These are phyloP conservation scores for Xylariaceae sp. DNA, from an alignment of 2,329 filamentous ascomycete species.

Conservation along the genomic window DNA sequence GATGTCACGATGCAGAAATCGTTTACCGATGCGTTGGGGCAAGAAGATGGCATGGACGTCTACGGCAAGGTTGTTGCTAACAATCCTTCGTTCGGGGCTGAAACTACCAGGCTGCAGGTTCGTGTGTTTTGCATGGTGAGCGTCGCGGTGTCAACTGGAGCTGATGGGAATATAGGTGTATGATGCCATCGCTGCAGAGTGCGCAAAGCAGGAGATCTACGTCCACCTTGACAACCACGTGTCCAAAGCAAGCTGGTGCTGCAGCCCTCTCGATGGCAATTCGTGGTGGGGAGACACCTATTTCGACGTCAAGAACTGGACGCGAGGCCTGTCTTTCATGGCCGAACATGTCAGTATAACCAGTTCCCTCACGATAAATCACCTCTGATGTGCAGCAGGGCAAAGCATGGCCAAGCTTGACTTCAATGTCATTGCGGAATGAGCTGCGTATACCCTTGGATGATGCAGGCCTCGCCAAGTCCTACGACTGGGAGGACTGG, in stretches of 20 bases:
- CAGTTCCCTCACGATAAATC: neutral
- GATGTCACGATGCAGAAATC: conserved; percentile 45
- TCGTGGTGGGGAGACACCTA: conserved; percentile 58
- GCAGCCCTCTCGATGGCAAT: conserved; percentile 51
- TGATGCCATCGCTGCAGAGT: conserved; percentile 58
- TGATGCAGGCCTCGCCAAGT: conserved; percentile 27
- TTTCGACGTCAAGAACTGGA: conserved; percentile 58
- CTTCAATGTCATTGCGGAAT: conserved; percentile 50
- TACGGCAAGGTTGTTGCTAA: conserved; percentile 49
- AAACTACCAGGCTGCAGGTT: conserved; percentile 51
- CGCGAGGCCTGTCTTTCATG: conserved; percentile 57
- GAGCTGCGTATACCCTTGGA: conserved; percentile 45
- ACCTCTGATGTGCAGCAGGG: conserved; percentile 27
- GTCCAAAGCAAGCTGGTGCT: conserved; percentile 56
- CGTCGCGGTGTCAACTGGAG: neutral
- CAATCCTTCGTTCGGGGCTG: conserved; percentile 52
- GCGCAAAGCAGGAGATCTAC: conserved; percentile 52
- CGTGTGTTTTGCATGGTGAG: conserved; percentile 5
- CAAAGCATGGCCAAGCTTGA: conserved; percentile 46
- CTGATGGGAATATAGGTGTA: conserved; percentile 40
- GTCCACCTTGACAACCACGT: conserved; percentile 60
- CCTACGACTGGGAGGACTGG: conserved; percentile 55
- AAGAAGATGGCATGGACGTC: conserved; percentile 47
- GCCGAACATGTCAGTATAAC: conserved; percentile 41
- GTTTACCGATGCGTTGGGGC: conserved; percentile 44